A percentile compares a stretch with the other conserved stretches of the same genome.
phyloP scores from a whole-genome alignment of 345 rosid genomes.

The Heritiera fomes region DNA sequence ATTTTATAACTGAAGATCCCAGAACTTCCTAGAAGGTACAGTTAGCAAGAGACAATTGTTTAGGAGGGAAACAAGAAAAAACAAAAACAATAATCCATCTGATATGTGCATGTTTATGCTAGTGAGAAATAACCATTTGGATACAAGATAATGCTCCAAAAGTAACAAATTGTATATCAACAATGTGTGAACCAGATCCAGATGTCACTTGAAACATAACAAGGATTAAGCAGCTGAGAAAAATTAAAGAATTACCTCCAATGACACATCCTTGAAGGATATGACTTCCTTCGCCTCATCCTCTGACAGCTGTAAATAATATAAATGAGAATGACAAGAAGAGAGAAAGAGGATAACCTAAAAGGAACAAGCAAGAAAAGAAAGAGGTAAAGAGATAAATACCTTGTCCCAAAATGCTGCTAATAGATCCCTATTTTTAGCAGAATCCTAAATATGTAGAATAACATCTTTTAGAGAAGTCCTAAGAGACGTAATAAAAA shows the following conservation, averaged over 20 bases:
- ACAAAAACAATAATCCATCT: neutral
- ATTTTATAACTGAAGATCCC: conserved; percentile 63
- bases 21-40: conserved; percentile 53
- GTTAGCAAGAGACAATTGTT: conserved; percentile 18
- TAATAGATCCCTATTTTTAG: conserved; percentile 69
- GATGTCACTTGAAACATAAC: neutral
- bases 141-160: neutral
- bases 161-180: neutral
- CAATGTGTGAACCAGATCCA: neutral
- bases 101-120: neutral
- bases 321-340: conserved; percentile 28
- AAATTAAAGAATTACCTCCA: conserved; percentile 58
- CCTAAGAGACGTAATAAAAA: neutral
- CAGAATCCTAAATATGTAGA: conserved; percentile 57
- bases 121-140: neutral
- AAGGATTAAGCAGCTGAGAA: neutral
- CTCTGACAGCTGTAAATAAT: conserved; percentile 61
- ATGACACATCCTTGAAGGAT: conserved; percentile 55
- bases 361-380: conserved; percentile 9
- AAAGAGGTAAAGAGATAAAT: neutral
- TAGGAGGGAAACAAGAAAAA: neutral
- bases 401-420: conserved; percentile 92
- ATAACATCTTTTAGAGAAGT: conserved; percentile 24
- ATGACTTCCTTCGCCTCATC: conserved; percentile 68
- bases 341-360: conserved; percentile 17